These are phyloP conservation scores for Scheffersomyces cryptocercus DNA, from an alignment of 1,139 yeast species.

Conservation along the genomic window DNA sequence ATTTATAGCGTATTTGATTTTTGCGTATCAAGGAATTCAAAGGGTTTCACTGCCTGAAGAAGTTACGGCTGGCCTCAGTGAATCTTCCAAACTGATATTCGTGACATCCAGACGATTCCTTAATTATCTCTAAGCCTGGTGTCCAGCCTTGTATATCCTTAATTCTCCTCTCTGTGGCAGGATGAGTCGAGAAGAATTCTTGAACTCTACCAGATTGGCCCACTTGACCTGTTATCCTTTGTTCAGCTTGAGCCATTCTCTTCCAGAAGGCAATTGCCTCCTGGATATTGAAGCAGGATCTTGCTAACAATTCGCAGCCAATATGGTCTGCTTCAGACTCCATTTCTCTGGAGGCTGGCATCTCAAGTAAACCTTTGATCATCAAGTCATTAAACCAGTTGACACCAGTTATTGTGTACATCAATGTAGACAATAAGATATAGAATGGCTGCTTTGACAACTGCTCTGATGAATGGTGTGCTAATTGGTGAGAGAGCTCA, in stretches of 20 bases:
- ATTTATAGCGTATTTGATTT: background rate
- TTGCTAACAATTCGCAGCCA: conserved; percentile 88
- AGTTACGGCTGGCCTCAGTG: conserved; percentile 17
- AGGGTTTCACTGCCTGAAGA: conserved; percentile 12
- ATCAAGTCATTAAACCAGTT: conserved; percentile 51
- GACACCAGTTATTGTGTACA: conserved; percentile 38
- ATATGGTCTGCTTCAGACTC: conserved; percentile 96
- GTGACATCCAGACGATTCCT: conserved; percentile 37
- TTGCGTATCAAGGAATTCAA: background rate
- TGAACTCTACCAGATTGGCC: conserved; percentile 20
- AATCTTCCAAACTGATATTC: conserved; percentile 25
- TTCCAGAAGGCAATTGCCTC: conserved; percentile 80
- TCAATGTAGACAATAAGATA: conserved; percentile 47
- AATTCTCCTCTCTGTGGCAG: conserved; percentile 75
- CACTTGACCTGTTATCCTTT: conserved; percentile 25
- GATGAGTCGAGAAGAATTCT: conserved; percentile 87
- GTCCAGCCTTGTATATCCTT: conserved; percentile 70
- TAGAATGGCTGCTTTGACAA: conserved; percentile 60
- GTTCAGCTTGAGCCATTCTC: conserved; percentile 70
- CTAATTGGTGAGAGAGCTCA: conserved; percentile 91
- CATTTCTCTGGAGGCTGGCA: conserved; percentile 90
- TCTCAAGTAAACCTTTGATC: conserved; percentile 59
- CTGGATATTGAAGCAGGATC: conserved; percentile 79
- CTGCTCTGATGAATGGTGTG: conserved; percentile 87
- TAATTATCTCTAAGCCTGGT: conserved; percentile 58